A percentile compares a stretch with the other conserved stretches of the same genome.
phyloP scores from a whole-genome alignment of 768 basidiomycete species.

The Amanita rimosa region DNA sequence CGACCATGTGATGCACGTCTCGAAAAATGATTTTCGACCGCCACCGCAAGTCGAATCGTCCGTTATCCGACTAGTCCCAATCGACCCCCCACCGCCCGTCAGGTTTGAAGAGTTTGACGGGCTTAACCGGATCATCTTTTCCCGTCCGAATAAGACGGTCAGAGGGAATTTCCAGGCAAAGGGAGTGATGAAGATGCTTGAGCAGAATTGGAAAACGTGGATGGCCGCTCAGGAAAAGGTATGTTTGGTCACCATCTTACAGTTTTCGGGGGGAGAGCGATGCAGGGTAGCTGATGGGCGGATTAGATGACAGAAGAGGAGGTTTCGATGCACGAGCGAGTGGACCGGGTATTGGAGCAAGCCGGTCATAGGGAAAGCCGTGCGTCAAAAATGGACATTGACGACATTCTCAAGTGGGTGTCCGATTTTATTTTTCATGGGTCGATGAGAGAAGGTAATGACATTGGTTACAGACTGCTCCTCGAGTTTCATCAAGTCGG shows the following conservation, averaged over 20 bases:
- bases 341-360: slow-evolving; percentile 65
- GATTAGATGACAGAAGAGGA: slow-evolving; percentile 58
- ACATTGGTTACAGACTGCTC: slow-evolving; percentile 36
- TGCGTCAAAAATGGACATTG: slow-evolving; percentile 88
- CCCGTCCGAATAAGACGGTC: slow-evolving; percentile 80
- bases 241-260: not conserved
- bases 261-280: not conserved
- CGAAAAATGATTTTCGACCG: slow-evolving; percentile 94
- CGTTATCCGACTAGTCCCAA: slow-evolving; percentile 83
- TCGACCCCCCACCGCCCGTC: slow-evolving; percentile 92
- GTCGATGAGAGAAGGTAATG: not conserved
- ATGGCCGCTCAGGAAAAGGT: slow-evolving; percentile 69
- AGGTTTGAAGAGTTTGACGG: slow-evolving; percentile 98
- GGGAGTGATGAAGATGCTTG: slow-evolving; percentile 90
- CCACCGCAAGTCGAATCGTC: slow-evolving; percentile 90
- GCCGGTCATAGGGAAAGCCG: slow-evolving; percentile 67
- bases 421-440: no score
- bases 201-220: slow-evolving; percentile 91
- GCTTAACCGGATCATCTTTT: slow-evolving; percentile 82
- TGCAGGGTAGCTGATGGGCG: not conserved
- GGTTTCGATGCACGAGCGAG: slow-evolving; percentile 53
- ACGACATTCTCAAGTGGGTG: slow-evolving; percentile 78
- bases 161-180: slow-evolving; percentile 89
- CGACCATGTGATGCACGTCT: slow-evolving; percentile 92
- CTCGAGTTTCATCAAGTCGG: slow-evolving; percentile 65